Evolutionary conservation across 2,329 filamentous ascomycete species (phyloP), one percentile per base, ranked within the genome.

Genomic region (Furcasterigmium furcatum): DNA sequence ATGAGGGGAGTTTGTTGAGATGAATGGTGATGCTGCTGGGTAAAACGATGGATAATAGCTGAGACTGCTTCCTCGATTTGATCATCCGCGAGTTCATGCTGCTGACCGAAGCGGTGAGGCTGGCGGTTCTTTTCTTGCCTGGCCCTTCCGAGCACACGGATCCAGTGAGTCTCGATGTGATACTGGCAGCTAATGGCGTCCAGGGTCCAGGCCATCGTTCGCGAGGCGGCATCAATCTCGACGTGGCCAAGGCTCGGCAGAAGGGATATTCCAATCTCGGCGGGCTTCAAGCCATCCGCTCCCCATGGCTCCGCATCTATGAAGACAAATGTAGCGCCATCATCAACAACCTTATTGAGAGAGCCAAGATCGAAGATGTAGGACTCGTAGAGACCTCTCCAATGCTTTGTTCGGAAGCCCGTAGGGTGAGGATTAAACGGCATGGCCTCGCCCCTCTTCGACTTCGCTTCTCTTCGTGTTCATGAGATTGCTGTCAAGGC

Each of bases 301-400:
- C 39, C 39, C 39, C 39, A 41, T 8, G 25, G 39, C 25, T 41
- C 39, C 12, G 25, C 38, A 30, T 41, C 39, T 29, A 41, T 27
- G 7, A 41, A 41, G 21, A 32, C 39, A 14, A 41, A 41, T 19
- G 32, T 21, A 12, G n/a, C 39, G 18, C 25, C 39, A 14, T 13
- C 27, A 9, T 14, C 4, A 19, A 32, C 25, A 14, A n/a, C 18
- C 9, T 41, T 5, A 21, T 21, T 20, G 4, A 41, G 27, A 1
- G 39, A 41, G 6, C 12, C 9, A 18, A 41, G 16, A 32, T 32
- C 39, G 12, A 32, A 16, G 18, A 41, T 32, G 19, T 30, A 32
- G 8, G 25, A 41, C 27, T 41, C 39, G 25, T 41, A 41, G 18
- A 41, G 39, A 9, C 4, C 21, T 41, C 39, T 24, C 25, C 25